A percentile compares a stretch with the other conserved stretches of the same genome.
Conservation (phyloP, 2,329 filamentous ascomycete species). For the Calonectria pteridis region DNA sequence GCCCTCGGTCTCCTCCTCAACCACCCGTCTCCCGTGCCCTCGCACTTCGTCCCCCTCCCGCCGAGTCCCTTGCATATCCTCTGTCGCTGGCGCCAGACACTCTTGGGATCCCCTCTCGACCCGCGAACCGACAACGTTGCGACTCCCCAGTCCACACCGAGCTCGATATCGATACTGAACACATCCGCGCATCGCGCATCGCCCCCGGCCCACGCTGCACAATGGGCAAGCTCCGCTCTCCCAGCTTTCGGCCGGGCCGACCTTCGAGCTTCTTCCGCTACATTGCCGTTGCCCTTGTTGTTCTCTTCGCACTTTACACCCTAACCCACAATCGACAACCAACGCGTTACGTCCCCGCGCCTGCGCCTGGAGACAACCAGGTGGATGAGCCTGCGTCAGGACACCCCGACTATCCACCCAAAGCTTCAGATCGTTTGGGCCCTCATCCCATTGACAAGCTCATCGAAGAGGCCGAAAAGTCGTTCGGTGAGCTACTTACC, state of each 20-base stretch:
- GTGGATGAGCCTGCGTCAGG: background rate
- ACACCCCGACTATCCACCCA: slow-evolving; percentile 21
- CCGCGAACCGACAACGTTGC: background rate
- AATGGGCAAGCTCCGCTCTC: slow-evolving; percentile 52
- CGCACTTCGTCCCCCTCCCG: background rate
- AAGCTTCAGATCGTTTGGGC: slow-evolving; percentile 18
- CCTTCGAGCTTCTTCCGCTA: slow-evolving; percentile 59
- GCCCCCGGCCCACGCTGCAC: background rate
- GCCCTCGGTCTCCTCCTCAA: background rate
- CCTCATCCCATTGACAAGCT: slow-evolving; percentile 66
- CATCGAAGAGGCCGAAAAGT: slow-evolving; percentile 59
- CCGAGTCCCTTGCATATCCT: slow-evolving; percentile 18
- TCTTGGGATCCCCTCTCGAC: slow-evolving; percentile 1
- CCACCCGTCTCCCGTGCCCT: background rate
- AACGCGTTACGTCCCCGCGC: background rate
- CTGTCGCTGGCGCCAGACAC: slow-evolving; percentile 31
- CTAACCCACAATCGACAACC: slow-evolving; percentile 31
- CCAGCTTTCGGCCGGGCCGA: slow-evolving; percentile 57
- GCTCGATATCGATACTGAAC: background rate
- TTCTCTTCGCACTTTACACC: slow-evolving; percentile 50
- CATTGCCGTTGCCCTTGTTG: slow-evolving; percentile 50
- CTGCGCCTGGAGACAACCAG: background rate
- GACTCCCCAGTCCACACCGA: background rate
- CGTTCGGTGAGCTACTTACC: slow-evolving; percentile 54
- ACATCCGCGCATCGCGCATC: background rate